Evolutionary conservation across 2,329 filamentous ascomycete species (phyloP).

Genomic region (Fusarium globosum): DNA sequence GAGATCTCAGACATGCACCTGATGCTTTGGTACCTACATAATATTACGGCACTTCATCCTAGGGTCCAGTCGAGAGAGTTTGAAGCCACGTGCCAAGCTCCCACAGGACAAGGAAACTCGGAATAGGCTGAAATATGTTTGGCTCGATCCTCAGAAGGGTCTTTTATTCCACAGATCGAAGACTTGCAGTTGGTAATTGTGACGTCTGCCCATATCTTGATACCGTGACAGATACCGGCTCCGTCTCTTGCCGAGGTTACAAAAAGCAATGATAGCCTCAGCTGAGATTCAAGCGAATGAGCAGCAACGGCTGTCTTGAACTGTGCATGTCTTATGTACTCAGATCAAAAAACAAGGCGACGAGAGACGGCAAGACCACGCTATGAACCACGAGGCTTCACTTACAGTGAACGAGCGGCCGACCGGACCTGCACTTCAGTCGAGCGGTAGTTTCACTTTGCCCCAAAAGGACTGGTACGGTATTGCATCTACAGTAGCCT

Average conservation of each 20-base stretch:
- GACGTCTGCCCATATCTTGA: neutral
- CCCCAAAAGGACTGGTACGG: neutral
- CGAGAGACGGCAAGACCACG: too few species aligned
- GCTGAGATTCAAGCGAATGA: neutral
- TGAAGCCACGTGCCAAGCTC: slow-evolving; percentile 11
- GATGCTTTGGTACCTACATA: neutral
- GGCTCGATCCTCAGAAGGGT: neutral
- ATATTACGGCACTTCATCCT: neutral
- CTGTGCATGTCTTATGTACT: too few species aligned
- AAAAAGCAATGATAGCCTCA: neutral
- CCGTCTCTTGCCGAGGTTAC: neutral
- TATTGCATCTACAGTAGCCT: neutral
- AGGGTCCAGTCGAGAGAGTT: neutral
- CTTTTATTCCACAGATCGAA: neutral
- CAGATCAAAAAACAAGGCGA: neutral
- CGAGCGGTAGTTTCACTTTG: neutral
- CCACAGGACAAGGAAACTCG: neutral
- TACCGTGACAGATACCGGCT: neutral
- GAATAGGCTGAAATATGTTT: neutral
- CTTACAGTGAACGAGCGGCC: neutral
- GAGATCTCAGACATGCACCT: neutral
- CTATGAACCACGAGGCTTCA: neutral
- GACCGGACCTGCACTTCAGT: neutral
- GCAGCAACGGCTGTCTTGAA: neutral
- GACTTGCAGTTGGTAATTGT: neutral